Evolutionary conservation across 1,284 basidiomycete species (phyloP).

Genomic region (Ceratobasidium sp.): DNA sequence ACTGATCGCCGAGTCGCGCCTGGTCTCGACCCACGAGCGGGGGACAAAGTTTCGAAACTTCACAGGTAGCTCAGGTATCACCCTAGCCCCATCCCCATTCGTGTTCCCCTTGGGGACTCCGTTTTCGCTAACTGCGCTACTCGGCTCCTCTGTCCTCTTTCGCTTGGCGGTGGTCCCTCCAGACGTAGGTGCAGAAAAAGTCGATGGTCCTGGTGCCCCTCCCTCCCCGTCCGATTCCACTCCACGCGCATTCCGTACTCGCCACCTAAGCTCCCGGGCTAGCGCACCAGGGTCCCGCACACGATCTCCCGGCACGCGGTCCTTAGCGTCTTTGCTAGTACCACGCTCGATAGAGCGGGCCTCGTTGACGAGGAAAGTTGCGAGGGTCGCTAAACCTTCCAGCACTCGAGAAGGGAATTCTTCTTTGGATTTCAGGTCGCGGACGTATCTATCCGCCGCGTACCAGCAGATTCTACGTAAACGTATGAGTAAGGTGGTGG

Average conservation of each 20-base stretch:
- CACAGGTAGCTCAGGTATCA: not conserved
- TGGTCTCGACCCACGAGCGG: slow-evolving; percentile 16
- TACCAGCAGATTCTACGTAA: slow-evolving; percentile 84
- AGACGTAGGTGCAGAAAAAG: not conserved
- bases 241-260: slow-evolving; percentile 72
- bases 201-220: slow-evolving; percentile 41
- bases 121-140: slow-evolving; percentile 59
- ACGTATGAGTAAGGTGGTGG: slow-evolving; percentile 21
- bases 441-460: slow-evolving; percentile 79
- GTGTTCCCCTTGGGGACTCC: slow-evolving; percentile 46
- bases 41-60: slow-evolving; percentile 24
- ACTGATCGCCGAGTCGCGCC: slow-evolving; percentile 32
- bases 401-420: slow-evolving; percentile 73
- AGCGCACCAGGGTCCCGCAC: slow-evolving; percentile 80
- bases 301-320: slow-evolving; percentile 81
- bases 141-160: slow-evolving; percentile 68
- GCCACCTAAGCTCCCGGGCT: slow-evolving; percentile 85
- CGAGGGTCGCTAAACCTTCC: slow-evolving; percentile 73
- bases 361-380: slow-evolving; percentile 83
- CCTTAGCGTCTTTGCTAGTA: slow-evolving; percentile 74
- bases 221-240: slow-evolving; percentile 76
- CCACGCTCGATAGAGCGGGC: slow-evolving; percentile 73
- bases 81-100: slow-evolving; percentile 11
- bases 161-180: slow-evolving; percentile 44
- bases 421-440: slow-evolving; percentile 73